These are phyloP conservation scores for Epithemia pelagica DNA, from an alignment of 108 stramenopile genomes.

Conservation along the genomic window DNA sequence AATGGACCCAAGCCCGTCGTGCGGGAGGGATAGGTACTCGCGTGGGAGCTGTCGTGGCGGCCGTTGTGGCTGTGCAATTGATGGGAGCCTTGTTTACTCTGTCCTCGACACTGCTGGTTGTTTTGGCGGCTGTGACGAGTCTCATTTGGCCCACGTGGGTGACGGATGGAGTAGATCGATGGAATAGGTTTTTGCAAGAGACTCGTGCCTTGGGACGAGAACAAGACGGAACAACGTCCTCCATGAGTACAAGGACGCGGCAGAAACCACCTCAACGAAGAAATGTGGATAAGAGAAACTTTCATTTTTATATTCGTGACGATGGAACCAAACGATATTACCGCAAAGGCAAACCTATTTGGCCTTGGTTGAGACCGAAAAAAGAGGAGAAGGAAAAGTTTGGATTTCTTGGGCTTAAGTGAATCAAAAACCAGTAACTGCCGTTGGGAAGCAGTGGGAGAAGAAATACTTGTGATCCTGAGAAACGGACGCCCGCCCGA, in stretches of 20 bases:
- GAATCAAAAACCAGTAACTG: too few species aligned
- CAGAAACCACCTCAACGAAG: not conserved
- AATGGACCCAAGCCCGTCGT: conserved; percentile 15
- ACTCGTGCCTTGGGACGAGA: conserved; percentile 26
- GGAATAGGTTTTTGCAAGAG: conserved; percentile 13
- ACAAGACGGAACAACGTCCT: conserved; percentile 3
- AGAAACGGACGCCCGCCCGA: too few species aligned
- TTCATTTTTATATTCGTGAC: conserved; percentile 17
- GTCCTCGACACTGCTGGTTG: conserved; percentile 28
- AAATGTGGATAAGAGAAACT: conserved; percentile 20
- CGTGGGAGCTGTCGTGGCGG: conserved; percentile 25
- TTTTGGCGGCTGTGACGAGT: conserved; percentile 20
- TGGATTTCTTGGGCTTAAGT: not conserved
- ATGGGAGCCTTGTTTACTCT: conserved; percentile 42
- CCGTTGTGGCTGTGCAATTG: conserved; percentile 26
- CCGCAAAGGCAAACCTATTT: conserved; percentile 8
- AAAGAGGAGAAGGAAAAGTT: not conserved
- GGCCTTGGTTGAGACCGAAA: not conserved
- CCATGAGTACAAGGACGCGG: not conserved
- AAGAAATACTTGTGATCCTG: too few species aligned
- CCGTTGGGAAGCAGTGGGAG: too few species aligned
- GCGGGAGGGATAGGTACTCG: conserved; percentile 12
- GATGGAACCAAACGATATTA: conserved; percentile 37
- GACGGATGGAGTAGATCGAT: conserved; percentile 18
- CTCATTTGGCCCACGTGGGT: conserved; percentile 50